These are phyloP conservation scores for Ulvella scutata DNA, from an alignment of 139 green algal genomes.

Conservation along the genomic window DNA sequence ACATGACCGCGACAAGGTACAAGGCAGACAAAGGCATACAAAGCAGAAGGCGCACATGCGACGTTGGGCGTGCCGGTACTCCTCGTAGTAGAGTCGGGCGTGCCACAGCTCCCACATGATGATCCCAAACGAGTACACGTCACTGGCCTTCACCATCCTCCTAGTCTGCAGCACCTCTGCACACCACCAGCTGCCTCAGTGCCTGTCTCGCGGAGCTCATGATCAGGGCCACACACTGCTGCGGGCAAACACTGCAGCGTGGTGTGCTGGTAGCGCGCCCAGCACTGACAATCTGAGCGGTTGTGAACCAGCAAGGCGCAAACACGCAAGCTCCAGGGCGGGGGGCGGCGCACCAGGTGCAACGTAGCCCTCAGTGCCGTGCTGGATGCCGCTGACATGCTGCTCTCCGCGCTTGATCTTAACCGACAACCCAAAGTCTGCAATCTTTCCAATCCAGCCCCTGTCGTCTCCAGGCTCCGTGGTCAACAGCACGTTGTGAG, in stretches of 20 bases:
- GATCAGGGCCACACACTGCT: too few relatives aligned
- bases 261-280: too few relatives aligned
- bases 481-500: not conserved
- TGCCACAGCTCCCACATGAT: slow-evolving; percentile 4
- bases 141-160: not conserved
- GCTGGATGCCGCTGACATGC: not conserved
- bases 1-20: too few relatives aligned
- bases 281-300: too few relatives aligned
- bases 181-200: too few relatives aligned
- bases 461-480: not conserved
- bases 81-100: not conserved
- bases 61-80: not conserved
- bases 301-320: too few relatives aligned
- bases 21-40: too few relatives aligned
- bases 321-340: too few relatives aligned
- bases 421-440: not conserved
- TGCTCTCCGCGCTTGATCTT: slow-evolving; percentile 1
- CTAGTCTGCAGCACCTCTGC: not conserved
- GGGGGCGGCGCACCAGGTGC: too few relatives aligned
- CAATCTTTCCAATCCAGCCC: not conserved
- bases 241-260: too few relatives aligned
- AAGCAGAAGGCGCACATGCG: not conserved
- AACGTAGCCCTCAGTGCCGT: not conserved
- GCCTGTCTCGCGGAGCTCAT: too few relatives aligned
- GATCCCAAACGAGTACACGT: not conserved